phyloP scores from a whole-genome alignment of 108 stramenopile genomes.

The Cyclotella choctawhatcheeana region DNA sequence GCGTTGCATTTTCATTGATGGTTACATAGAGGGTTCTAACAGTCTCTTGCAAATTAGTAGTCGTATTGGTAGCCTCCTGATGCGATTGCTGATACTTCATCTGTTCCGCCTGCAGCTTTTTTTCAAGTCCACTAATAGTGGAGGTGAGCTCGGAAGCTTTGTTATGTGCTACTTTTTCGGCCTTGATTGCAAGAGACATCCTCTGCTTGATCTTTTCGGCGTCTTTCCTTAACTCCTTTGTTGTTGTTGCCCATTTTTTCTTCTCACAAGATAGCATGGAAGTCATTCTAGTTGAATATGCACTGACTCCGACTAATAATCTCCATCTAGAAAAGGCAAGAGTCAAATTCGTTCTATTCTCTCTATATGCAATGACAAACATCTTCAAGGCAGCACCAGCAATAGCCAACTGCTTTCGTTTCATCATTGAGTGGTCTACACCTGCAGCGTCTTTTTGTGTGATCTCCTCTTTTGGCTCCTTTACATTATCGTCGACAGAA shows the following conservation, averaged over 20 bases:
- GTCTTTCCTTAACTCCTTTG: conserved; percentile 33
- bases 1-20: background rate
- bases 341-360: background rate
- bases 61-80: background rate
- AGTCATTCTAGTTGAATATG: background rate
- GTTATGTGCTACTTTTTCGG: background rate
- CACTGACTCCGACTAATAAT: conserved; percentile 2
- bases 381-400: background rate
- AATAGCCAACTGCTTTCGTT: conserved; percentile 11
- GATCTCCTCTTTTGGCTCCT: background rate
- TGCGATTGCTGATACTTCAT: background rate
- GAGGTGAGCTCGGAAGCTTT: conserved; percentile 9
- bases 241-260: conserved; percentile 15
- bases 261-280: conserved; percentile 8
- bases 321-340: conserved; percentile 41
- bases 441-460: background rate
- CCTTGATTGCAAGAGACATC: conserved; percentile 5
- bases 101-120: conserved; percentile 13
- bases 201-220: conserved; percentile 4
- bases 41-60: conserved; percentile 7
- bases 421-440: background rate
- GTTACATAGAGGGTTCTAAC: conserved; percentile 4
- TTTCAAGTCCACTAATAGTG: conserved; percentile 12
- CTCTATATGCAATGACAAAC: conserved; percentile 1
- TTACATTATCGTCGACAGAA: background rate